Conservation (phyloP, 768 basidiomycete genomes). For the Boletus barrowsii region DNA sequence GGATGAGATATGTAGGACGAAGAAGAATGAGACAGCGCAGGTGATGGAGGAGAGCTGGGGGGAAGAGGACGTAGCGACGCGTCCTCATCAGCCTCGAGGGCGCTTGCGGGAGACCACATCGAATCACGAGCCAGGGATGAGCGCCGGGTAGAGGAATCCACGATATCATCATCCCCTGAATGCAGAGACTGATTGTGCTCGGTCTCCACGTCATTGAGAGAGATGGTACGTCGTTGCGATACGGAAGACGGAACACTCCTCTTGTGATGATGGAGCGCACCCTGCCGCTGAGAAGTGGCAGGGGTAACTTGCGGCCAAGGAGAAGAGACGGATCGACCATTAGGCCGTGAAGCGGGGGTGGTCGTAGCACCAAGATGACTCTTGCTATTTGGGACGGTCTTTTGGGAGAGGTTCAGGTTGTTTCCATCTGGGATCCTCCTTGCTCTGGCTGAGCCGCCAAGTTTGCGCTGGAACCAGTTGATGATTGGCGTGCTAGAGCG, state of each 20-base stretch:
- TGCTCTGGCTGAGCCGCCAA: slow-evolving; percentile 62
- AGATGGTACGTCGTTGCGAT: slow-evolving; percentile 55
- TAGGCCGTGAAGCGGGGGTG: slow-evolving; percentile 17
- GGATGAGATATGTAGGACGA: slow-evolving; percentile 82
- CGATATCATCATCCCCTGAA: slow-evolving; percentile 37
- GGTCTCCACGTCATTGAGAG: slow-evolving; percentile 59
- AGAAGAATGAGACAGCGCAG: slow-evolving; percentile 79
- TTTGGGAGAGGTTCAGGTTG: slow-evolving; percentile 11
- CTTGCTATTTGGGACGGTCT: slow-evolving; percentile 13
- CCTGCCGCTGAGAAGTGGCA: slow-evolving; percentile 27
- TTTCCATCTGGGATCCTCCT: slow-evolving; percentile 45
- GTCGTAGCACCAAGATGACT: slow-evolving; percentile 10
- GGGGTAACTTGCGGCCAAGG: slow-evolving; percentile 22
- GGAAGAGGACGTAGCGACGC: slow-evolving; percentile 89
- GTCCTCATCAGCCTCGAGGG: slow-evolving; percentile 87
- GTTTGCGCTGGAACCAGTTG: slow-evolving; percentile 87
- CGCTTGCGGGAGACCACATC: slow-evolving; percentile 74
- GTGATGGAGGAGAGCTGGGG: slow-evolving; percentile 84
- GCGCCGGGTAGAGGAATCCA: slow-evolving; percentile 47
- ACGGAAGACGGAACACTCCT: slow-evolving; percentile 20
- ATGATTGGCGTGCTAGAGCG: slow-evolving; percentile 83
- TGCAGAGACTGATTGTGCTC: slow-evolving; percentile 36
- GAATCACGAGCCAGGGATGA: slow-evolving; percentile 71
- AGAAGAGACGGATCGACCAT: slow-evolving; percentile 30
- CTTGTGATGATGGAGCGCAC: slow-evolving; percentile 12